These are phyloP conservation scores for Epichloe sp. DNA, from an alignment of 2,329 filamentous ascomycete species.

Conservation along the genomic window DNA sequence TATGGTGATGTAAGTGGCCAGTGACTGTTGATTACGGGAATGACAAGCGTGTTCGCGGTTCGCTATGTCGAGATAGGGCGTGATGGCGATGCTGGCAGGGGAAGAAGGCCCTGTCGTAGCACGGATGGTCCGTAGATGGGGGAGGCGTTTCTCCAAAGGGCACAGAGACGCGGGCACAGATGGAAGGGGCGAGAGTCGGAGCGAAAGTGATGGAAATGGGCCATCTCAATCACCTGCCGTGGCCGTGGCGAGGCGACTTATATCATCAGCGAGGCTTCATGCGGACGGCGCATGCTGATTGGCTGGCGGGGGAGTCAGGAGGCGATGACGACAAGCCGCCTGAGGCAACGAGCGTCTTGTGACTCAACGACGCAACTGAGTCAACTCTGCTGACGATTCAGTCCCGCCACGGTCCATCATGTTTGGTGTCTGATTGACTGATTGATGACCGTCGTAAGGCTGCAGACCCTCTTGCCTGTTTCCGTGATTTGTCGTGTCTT, in stretches of 20 bases:
- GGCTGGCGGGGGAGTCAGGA: conserved; percentile 12
- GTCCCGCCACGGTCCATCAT: no score
- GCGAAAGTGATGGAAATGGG: background rate
- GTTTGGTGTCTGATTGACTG: no score
- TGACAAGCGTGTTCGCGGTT: background rate
- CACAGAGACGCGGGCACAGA: background rate
- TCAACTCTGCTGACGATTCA: no score
- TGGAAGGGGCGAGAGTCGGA: background rate
- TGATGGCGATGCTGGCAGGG: background rate
- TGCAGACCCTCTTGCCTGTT: no score
- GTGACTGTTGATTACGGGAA: no score
- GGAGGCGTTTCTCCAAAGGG: background rate
- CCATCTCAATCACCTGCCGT: background rate
- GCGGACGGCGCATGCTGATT: conserved; percentile 7
- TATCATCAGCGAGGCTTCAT: background rate
- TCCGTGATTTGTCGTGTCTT: no score
- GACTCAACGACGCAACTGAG: background rate
- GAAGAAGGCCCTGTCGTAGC: background rate
- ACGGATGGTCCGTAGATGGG: background rate
- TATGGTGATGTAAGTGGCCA: background rate
- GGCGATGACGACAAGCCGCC: background rate
- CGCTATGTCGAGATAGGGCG: background rate
- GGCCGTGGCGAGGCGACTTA: conserved; percentile 3
- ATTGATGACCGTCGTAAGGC: no score
- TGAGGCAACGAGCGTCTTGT: background rate